Percentiles rank a stretch among this genome's conserved stretches.
Conservation (phyloP, 2,329 filamentous ascomycete genomes). For the Acrocalymma vagum region DNA sequence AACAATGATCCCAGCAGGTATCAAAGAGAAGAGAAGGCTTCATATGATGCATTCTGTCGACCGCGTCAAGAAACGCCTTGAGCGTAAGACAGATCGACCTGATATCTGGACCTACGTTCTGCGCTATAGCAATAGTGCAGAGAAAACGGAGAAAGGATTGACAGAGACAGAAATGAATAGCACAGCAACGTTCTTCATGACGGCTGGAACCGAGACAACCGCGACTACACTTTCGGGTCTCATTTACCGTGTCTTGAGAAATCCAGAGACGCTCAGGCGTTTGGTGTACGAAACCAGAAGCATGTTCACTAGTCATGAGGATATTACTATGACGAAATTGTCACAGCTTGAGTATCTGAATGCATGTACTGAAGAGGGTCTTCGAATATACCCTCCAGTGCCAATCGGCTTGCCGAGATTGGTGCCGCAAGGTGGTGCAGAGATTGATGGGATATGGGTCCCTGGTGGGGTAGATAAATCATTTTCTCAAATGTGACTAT, state of each 20-base stretch:
- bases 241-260: constrained; percentile 33
- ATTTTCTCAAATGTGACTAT: neutral
- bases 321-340: constrained; percentile 27
- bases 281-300: constrained; percentile 29
- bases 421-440: constrained; percentile 33
- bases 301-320: constrained; percentile 18
- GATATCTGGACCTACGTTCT: constrained; percentile 52
- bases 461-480: constrained; percentile 31
- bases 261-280: constrained; percentile 21
- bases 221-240: constrained; percentile 32
- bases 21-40: constrained; percentile 13
- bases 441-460: constrained; percentile 38
- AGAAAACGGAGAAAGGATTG: constrained; percentile 17
- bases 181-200: constrained; percentile 32
- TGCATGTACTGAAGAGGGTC: constrained; percentile 54
- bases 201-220: constrained; percentile 38
- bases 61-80: constrained; percentile 30
- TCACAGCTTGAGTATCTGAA: constrained; percentile 46
- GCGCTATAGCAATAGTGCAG: constrained; percentile 26
- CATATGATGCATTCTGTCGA: constrained; percentile 21
- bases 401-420: constrained; percentile 41
- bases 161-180: constrained; percentile 34
- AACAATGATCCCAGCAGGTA: constrained; percentile 7
- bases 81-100: constrained; percentile 27
- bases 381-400: constrained; percentile 56